Conservation (phyloP, 805 yeast species). For the Metschnikowia kofuensis region DNA sequence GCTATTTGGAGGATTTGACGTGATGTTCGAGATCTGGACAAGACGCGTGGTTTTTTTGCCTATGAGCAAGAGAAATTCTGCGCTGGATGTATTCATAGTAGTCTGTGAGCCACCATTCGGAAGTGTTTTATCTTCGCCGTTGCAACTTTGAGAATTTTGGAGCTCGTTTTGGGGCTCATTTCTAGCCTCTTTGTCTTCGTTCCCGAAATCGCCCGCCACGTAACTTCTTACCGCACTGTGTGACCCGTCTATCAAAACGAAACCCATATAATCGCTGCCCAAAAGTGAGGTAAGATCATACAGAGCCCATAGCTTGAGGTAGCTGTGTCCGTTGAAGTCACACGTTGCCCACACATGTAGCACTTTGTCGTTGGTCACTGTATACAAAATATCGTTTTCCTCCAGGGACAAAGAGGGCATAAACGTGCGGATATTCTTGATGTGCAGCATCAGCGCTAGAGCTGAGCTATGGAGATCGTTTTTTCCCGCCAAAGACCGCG, state of each 20-base stretch:
- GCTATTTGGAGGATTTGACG: conserved; percentile 54
- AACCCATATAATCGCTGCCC: conserved; percentile 2
- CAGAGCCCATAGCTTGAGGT: conserved; percentile 57
- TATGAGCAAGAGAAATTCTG: conserved; percentile 37
- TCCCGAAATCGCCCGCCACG: too few species aligned
- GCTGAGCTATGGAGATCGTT: conserved; percentile 1
- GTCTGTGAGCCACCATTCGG: background rate
- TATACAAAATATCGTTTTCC: conserved; percentile 48
- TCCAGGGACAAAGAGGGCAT: conserved; percentile 27
- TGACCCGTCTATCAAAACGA: conserved; percentile 4
- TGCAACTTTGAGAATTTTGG: too few species aligned
- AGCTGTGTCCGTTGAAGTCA: conserved; percentile 56
- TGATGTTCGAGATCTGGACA: conserved; percentile 49
- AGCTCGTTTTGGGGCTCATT: too few species aligned
- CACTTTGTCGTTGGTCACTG: conserved; percentile 56
- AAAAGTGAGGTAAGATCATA: conserved; percentile 24
- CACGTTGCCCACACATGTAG: conserved; percentile 70
- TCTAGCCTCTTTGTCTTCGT: too few species aligned
- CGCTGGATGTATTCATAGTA: too few species aligned
- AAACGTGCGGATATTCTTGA: conserved; percentile 32
- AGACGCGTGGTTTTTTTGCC: conserved; percentile 36
- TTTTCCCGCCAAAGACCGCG: background rate
- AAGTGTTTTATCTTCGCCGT: background rate
- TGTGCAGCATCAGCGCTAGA: conserved; percentile 28
- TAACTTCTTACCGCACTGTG: too few species aligned